Conservation (phyloP, 2,329 filamentous ascomycete species). For the Metarhizium sp. region DNA sequence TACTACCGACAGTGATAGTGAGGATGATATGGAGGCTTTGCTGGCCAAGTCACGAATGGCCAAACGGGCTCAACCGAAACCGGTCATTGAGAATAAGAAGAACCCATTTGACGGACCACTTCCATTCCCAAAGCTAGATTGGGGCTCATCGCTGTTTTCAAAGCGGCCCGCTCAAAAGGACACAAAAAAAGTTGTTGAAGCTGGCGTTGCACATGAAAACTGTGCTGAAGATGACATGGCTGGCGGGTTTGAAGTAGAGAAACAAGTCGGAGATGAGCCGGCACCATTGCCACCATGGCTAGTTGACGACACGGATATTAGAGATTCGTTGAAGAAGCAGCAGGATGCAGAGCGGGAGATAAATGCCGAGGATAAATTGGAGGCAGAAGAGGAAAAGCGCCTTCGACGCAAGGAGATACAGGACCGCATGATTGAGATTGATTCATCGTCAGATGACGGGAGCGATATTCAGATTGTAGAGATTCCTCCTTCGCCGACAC, state of each 20-base stretch:
- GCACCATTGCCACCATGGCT: slow-evolving; percentile 73
- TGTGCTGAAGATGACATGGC: slow-evolving; percentile 39
- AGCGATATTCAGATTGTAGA: slow-evolving; percentile 51
- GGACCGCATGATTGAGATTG: slow-evolving; percentile 50
- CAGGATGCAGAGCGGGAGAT: slow-evolving; percentile 47
- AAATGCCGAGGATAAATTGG: slow-evolving; percentile 53
- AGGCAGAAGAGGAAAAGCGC: slow-evolving; percentile 46
- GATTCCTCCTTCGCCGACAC: slow-evolving; percentile 26
- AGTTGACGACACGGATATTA: slow-evolving; percentile 53
- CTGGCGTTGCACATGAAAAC: slow-evolving; percentile 12
- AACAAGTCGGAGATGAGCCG: slow-evolving; percentile 30
- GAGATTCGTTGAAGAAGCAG: slow-evolving; percentile 51
- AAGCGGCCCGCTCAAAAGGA: slow-evolving; percentile 25
- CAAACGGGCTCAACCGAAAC: slow-evolving; percentile 34
- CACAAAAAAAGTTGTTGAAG: slow-evolving; percentile 13
- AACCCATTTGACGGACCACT: slow-evolving; percentile 69
- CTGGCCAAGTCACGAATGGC: slow-evolving; percentile 60
- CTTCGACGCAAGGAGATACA: slow-evolving; percentile 31
- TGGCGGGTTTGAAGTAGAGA: slow-evolving; percentile 56
- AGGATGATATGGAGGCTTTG: slow-evolving; percentile 71
- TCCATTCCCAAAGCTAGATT: slow-evolving; percentile 81
- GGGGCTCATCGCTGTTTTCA: slow-evolving; percentile 51
- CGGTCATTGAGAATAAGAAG: slow-evolving; percentile 41
- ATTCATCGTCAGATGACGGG: slow-evolving; percentile 49
- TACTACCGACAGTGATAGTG: slow-evolving; percentile 53